Evolutionary conservation across 371 early-diverging fungal species (phyloP).

Genomic region (Encephalitozoon cuniculi): DNA sequence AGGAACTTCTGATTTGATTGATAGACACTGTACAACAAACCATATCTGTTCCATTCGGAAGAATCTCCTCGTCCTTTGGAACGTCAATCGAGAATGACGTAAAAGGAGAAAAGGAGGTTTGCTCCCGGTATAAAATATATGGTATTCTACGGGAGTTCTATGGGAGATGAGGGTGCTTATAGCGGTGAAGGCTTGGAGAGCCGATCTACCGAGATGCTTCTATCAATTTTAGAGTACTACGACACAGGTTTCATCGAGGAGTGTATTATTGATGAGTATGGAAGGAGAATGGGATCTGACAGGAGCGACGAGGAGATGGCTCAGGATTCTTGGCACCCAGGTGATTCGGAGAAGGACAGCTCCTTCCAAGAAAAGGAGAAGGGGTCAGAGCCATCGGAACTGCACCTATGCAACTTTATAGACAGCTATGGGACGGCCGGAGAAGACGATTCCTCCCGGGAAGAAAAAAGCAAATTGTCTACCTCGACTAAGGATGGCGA

Average conservation of each 20-base stretch:
- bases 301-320: not conserved
- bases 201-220: not conserved
- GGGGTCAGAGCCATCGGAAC: not conserved
- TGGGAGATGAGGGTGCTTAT: not conserved
- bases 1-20: not conserved
- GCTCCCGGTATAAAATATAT: not conserved
- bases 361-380: not conserved
- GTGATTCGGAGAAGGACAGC: not conserved
- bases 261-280: not conserved
- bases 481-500: not conserved
- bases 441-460: not conserved
- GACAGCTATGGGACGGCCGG: not conserved
- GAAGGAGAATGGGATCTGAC: not conserved
- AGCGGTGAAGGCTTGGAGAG: not conserved
- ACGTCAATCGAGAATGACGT: not conserved
- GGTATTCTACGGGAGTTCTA: not conserved
- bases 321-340: not conserved
- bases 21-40: not conserved
- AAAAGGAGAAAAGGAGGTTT: not conserved
- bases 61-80: not conserved
- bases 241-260: not conserved
- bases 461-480: not conserved
- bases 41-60: not conserved
- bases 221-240: not conserved
- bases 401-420: not conserved